Percentiles rank a stretch among this genome's conserved stretches.
phyloP scores from a whole-genome alignment of 306 rosid species.

The Cotoneaster glaucophyllus region DNA sequence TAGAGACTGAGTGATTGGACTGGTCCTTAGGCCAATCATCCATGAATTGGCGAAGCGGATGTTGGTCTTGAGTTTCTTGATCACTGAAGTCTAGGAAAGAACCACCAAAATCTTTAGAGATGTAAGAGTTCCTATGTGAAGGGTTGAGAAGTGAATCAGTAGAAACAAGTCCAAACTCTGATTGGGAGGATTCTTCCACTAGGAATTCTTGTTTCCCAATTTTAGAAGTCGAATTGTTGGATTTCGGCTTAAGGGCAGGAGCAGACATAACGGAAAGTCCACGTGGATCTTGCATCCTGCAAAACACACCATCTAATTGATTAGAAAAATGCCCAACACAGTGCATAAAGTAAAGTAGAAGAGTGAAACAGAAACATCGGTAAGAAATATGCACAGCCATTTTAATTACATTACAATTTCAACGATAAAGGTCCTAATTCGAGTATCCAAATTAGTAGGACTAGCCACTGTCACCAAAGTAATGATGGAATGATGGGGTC shows the following conservation, averaged over 20 bases:
- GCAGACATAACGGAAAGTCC: slow-evolving; percentile 23
- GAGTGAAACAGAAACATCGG: not conserved
- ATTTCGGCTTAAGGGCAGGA: slow-evolving; percentile 15
- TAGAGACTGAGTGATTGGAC: slow-evolving; percentile 21
- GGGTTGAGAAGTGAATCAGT: slow-evolving; percentile 47
- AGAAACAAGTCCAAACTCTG: slow-evolving; percentile 42
- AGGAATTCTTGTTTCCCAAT: slow-evolving; percentile 10
- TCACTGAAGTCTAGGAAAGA: slow-evolving; percentile 36
- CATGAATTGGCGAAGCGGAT: slow-evolving; percentile 32
- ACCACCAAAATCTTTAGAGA: slow-evolving; percentile 31
- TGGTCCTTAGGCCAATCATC: slow-evolving; percentile 42
- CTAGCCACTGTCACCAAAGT: slow-evolving; percentile 31
- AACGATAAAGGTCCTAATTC: slow-evolving; percentile 13
- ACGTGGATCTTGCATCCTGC: slow-evolving; percentile 29
- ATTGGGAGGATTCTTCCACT: slow-evolving; percentile 21
- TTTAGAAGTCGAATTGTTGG: slow-evolving; percentile 7
- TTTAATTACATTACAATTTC: slow-evolving; percentile 8
- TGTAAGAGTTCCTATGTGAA: slow-evolving; percentile 30
- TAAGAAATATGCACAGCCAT: slow-evolving; percentile 2
- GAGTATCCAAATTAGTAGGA: slow-evolving; percentile 15
- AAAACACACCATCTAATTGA: slow-evolving; percentile 20
- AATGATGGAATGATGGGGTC: slow-evolving; percentile 26
- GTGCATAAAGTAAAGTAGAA: slow-evolving; percentile 2
- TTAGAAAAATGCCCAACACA: slow-evolving; percentile 14
- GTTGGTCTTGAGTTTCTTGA: slow-evolving; percentile 32